Evolutionary conservation across 2,329 filamentous ascomycete species (phyloP).

Genomic region (Clonostachys solani): DNA sequence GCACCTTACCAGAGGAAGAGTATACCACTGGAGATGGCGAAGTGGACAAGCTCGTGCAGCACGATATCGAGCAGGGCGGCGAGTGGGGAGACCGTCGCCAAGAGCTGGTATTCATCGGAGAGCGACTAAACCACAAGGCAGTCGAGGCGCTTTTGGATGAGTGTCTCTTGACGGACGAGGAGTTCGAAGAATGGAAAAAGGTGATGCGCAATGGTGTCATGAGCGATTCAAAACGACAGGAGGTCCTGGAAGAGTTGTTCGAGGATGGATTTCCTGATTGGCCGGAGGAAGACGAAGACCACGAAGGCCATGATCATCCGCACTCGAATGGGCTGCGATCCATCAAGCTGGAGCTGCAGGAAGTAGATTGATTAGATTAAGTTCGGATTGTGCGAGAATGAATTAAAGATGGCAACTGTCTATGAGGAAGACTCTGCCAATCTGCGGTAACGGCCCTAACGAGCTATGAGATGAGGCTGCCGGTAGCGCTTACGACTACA

Average conservation of each 20-base stretch:
- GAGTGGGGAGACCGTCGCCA: slow-evolving; percentile 68
- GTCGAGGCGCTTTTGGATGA: slow-evolving; percentile 51
- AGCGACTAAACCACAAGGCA: slow-evolving; percentile 48
- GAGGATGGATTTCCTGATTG: slow-evolving; percentile 58
- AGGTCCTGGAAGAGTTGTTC: slow-evolving; percentile 44
- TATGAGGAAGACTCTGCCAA: too few species aligned
- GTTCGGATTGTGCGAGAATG: too few species aligned
- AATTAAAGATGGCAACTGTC: too few species aligned
- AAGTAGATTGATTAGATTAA: background rate
- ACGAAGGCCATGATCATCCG: slow-evolving; percentile 18
- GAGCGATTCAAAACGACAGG: slow-evolving; percentile 30
- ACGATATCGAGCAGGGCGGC: slow-evolving; percentile 47
- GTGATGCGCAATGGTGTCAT: slow-evolving; percentile 40
- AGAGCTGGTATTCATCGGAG: slow-evolving; percentile 71
- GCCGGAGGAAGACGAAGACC: slow-evolving; percentile 37
- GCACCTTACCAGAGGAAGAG: slow-evolving; percentile 47
- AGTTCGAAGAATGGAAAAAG: slow-evolving; percentile 48
- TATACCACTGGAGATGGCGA: slow-evolving; percentile 41
- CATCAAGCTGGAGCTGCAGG: background rate
- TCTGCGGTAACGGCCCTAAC: too few species aligned
- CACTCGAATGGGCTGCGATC: background rate
- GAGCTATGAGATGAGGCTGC: too few species aligned
- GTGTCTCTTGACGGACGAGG: slow-evolving; percentile 57
- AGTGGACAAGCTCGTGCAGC: slow-evolving; percentile 41
- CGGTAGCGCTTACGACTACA: too few species aligned